These are phyloP conservation scores for Neoarthrinium moseri DNA, from an alignment of 2,329 filamentous ascomycete species.

Conservation along the genomic window DNA sequence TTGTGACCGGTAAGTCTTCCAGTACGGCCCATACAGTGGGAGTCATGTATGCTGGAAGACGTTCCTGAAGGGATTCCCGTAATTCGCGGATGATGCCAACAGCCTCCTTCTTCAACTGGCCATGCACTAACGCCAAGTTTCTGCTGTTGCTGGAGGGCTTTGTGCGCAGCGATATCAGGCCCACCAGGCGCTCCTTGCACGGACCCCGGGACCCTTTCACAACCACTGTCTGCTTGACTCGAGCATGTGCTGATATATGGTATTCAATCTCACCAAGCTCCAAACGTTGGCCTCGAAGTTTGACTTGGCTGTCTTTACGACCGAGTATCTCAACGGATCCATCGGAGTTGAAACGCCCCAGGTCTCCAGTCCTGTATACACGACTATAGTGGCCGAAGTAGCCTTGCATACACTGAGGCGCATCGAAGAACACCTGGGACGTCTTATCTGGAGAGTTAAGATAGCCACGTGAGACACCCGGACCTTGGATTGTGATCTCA, in stretches of 20 bases:
- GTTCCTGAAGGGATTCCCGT: not conserved
- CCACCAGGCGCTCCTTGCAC: constrained; percentile 5
- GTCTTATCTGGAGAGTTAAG: constrained; percentile 1
- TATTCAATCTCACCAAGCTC: constrained; percentile 12
- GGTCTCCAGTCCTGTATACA: constrained; percentile 9
- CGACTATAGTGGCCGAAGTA: not conserved
- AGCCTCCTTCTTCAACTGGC: not conserved
- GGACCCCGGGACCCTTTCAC: constrained; percentile 4
- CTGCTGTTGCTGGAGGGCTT: not conserved
- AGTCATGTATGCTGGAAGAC: constrained; percentile 9
- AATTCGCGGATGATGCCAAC: not conserved
- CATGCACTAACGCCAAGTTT: not conserved
- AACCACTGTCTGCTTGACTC: not conserved
- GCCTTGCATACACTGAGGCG: not conserved
- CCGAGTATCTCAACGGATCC: constrained; percentile 8
- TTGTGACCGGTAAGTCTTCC: constrained; percentile 3
- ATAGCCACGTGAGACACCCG: constrained; percentile 4
- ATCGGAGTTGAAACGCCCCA: constrained; percentile 9
- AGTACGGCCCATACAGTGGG: constrained; percentile 7
- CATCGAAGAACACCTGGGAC: constrained; percentile 5
- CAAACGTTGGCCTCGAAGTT: constrained; percentile 8
- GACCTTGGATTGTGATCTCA: constrained; percentile 5
- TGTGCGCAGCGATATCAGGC: not conserved
- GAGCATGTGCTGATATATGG: constrained; percentile 3
- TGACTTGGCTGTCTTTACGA: constrained; percentile 11